Evolutionary conservation across 257 asterid species (phyloP), one percentile per base, ranked within the genome.

Genomic region (Nicotiana knightiana): DNA sequence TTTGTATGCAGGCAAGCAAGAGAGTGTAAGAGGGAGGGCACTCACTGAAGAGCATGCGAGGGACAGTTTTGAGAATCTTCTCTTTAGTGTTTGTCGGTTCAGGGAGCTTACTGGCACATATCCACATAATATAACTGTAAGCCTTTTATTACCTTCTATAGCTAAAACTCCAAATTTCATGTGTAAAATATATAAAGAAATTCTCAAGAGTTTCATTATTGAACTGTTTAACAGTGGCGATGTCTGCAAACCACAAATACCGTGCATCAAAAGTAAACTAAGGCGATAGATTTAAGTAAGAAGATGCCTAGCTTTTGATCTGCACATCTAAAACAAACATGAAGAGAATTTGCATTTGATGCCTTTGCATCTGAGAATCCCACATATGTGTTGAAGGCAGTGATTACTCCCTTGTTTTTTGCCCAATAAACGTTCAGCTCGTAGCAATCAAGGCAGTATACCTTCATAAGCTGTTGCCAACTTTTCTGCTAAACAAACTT

Each of bases 91-190:
- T 39, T 96, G 98, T 82, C 93, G 99, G 77, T 96, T 96, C 83
- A 92, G 99, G 67, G 99, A 96, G 91, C 98, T 96, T 57, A 91
- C 98, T 9, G 99, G 98, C 79, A 81, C 87, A 63, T 94, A 96
- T 88, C 99, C 99, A 43, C 85, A 87, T 33, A 94, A 96, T 85
- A 93, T 96, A 82, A 93, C 99, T 3, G 98, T 96, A 91, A 91
- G 97, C 86, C 81, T 58, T 77, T 17, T 79, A n/a, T 57, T 63
- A 32, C 67, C 26, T 85, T 48, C 67, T 55, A 64, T 17, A 81
- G 77, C 67, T 61, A 79, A 79, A 48, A 65, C 2, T 48, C 15
- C 2, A 35, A 51, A 46, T 53, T 57, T 58, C 17, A 35, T 13
- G 51, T 48, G n/a, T 71, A 28, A 28, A 18, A 28, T 30, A 37